phyloP scores from a whole-genome alignment of 441 rosid genomes.

The Erodium texanum region DNA sequence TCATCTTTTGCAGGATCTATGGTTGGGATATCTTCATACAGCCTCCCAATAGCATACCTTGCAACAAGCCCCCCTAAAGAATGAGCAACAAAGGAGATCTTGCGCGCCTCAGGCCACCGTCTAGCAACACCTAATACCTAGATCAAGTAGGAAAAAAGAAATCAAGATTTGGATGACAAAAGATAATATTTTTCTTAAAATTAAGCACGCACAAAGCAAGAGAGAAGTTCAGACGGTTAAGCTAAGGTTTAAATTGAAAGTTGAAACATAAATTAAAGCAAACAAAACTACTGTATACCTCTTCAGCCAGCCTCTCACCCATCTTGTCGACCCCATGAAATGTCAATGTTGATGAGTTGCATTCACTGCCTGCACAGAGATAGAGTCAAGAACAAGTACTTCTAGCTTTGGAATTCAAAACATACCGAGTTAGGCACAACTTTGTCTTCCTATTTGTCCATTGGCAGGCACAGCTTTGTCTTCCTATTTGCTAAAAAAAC shows the following conservation, averaged over 20 bases:
- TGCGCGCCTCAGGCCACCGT: constrained; percentile 43
- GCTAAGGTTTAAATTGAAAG: not conserved
- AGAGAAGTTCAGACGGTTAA: not conserved
- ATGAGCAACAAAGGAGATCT: constrained; percentile 91
- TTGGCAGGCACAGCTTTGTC: not conserved
- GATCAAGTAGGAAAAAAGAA: constrained; percentile 6
- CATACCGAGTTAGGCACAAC: not conserved
- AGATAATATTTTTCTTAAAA: not conserved
- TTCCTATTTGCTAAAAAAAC: not conserved
- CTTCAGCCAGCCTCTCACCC: constrained; percentile 89
- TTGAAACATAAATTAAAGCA: no score
- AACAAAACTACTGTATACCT: constrained; percentile 36
- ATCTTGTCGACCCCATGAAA: constrained; percentile 88
- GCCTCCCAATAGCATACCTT: constrained; percentile 83
- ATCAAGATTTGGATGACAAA: not conserved
- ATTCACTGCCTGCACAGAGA: constrained; percentile 61
- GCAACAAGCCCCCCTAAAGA: constrained; percentile 94
- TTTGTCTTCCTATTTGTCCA: not conserved
- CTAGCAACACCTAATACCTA: constrained; percentile 65
- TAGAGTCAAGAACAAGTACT: not conserved
- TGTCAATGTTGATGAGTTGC: constrained; percentile 67
- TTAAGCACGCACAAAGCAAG: not conserved
- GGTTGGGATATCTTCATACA: constrained; percentile 36
- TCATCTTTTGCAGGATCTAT: constrained; percentile 18
- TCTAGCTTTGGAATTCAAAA: not conserved